Conservation (phyloP, 768 basidiomycete genomes). For the Hirschioporus abietinus region DNA sequence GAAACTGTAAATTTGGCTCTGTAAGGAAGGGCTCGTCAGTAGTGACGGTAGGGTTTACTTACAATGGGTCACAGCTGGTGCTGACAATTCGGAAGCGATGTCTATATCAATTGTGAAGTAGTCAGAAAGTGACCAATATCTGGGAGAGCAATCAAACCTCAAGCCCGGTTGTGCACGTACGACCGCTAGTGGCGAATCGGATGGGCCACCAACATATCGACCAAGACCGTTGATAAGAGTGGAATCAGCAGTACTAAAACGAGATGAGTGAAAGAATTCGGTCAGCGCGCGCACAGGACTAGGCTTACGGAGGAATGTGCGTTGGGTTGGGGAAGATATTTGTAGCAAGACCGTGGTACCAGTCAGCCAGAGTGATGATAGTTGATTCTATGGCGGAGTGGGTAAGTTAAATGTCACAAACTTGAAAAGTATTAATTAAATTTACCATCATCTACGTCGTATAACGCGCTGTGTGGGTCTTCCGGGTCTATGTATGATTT, state of each 20-base stretch:
- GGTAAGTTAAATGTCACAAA: no score
- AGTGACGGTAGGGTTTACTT: not conserved
- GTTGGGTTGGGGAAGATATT: slow-evolving; percentile 7
- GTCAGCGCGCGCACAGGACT: not conserved
- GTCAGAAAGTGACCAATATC: no score
- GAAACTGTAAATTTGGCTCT: slow-evolving; percentile 25
- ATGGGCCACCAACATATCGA: slow-evolving; percentile 10
- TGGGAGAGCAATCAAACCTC: slow-evolving; percentile 17
- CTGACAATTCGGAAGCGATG: slow-evolving; percentile 35
- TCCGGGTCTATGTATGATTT: slow-evolving; percentile 6
- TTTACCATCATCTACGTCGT: slow-evolving; percentile 7
- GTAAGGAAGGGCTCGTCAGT: slow-evolving; percentile 18
- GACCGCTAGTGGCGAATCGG: not conserved
- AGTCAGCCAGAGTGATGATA: slow-evolving; percentile 43
- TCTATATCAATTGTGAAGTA: slow-evolving; percentile 25
- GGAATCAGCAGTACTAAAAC: slow-evolving; percentile 11
- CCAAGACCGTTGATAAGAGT: slow-evolving; percentile 12
- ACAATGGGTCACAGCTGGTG: slow-evolving; percentile 6
- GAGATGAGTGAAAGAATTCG: not conserved
- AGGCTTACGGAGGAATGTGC: not conserved
- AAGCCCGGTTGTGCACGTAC: not conserved
- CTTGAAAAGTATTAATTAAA: not conserved
- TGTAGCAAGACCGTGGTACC: slow-evolving; percentile 25
- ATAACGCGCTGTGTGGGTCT: slow-evolving; percentile 4
- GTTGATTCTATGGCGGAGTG: slow-evolving; percentile 31